phyloP scores from a whole-genome alignment of 495 filamentous ascomycete species.

The Penicillium taxi region DNA sequence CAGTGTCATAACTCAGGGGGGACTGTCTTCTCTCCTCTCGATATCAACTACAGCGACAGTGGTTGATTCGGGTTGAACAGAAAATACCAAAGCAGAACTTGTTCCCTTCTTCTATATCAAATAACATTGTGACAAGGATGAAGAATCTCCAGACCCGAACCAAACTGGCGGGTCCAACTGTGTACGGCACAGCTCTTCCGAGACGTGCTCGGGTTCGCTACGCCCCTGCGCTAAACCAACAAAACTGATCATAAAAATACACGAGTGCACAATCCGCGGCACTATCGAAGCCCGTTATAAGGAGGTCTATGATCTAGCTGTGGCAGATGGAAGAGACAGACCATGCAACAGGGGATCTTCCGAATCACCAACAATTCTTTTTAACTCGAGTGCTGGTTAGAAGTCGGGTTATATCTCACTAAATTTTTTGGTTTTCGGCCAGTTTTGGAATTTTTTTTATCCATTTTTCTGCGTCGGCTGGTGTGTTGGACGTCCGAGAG shows the following conservation, averaged over 20 bases:
- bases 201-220: slow-evolving; percentile 12
- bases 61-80: too few species aligned
- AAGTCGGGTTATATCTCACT: slow-evolving; percentile 3
- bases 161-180: slow-evolving; percentile 12
- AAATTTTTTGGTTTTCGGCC: background rate
- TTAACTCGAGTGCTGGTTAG: background rate
- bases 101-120: too few species aligned
- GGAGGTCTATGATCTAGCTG: too few species aligned
- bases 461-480: too few species aligned
- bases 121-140: slow-evolving; percentile 12
- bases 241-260: slow-evolving; percentile 8
- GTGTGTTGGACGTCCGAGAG: too few species aligned
- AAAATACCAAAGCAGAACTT: too few species aligned
- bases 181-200: slow-evolving; percentile 10
- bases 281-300: too few species aligned
- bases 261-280: too few species aligned
- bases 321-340: background rate
- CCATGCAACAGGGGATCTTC: slow-evolving; percentile 15
- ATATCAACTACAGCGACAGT: too few species aligned
- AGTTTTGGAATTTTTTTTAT: too few species aligned
- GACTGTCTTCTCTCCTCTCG: too few species aligned
- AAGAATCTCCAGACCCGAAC: slow-evolving; percentile 14
- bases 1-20: too few species aligned
- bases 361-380: slow-evolving; percentile 15
- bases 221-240: slow-evolving; percentile 8